A percentile compares a stretch with the other conserved stretches of the same genome.
phyloP scores from a whole-genome alignment of 805 yeast species.

The Wickerhamomyces queroliae region DNA sequence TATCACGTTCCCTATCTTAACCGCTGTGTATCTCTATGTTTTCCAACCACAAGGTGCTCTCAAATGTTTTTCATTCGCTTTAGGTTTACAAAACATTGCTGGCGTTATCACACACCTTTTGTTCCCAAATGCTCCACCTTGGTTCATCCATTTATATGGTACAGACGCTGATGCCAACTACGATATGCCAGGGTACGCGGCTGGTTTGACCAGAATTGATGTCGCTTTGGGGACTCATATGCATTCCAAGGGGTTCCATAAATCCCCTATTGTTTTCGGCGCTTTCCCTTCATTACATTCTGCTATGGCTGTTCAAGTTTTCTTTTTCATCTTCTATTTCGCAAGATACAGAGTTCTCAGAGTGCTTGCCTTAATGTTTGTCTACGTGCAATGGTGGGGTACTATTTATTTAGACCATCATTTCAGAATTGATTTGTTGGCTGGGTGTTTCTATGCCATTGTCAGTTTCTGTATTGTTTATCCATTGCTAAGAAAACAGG shows the following conservation, averaged over 20 bases:
- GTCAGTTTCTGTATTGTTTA: slow-evolving; percentile 36
- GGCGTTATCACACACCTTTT: slow-evolving; percentile 57
- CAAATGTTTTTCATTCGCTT: slow-evolving; percentile 43
- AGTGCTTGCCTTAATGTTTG: slow-evolving; percentile 35
- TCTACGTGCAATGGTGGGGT: slow-evolving; percentile 66
- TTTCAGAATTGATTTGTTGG: slow-evolving; percentile 56
- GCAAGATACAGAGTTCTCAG: slow-evolving; percentile 24
- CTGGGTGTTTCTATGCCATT: slow-evolving; percentile 50
- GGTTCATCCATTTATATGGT: slow-evolving; percentile 63
- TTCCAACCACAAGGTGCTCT: slow-evolving; percentile 64
- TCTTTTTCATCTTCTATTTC: slow-evolving; percentile 35
- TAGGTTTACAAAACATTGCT: slow-evolving; percentile 55
- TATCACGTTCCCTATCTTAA: slow-evolving; percentile 52
- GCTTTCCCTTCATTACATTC: slow-evolving; percentile 59
- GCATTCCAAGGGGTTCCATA: slow-evolving; percentile 57
- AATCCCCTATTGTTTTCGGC: slow-evolving; percentile 66
- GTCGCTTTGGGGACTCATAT: slow-evolving; percentile 55
- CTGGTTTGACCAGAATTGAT: slow-evolving; percentile 64
- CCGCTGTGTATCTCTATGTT: slow-evolving; percentile 56
- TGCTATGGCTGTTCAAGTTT: slow-evolving; percentile 53
- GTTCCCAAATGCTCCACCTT: slow-evolving; percentile 71
- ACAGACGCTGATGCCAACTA: slow-evolving; percentile 49
- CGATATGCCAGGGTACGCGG: slow-evolving; percentile 64
- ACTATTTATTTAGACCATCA: slow-evolving; percentile 71
- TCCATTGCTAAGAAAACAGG: slow-evolving; percentile 29